Evolutionary conservation across 73 alveolate species (phyloP), one percentile per base, ranked within the genome.

Genomic region (Halteria grandinella): DNA sequence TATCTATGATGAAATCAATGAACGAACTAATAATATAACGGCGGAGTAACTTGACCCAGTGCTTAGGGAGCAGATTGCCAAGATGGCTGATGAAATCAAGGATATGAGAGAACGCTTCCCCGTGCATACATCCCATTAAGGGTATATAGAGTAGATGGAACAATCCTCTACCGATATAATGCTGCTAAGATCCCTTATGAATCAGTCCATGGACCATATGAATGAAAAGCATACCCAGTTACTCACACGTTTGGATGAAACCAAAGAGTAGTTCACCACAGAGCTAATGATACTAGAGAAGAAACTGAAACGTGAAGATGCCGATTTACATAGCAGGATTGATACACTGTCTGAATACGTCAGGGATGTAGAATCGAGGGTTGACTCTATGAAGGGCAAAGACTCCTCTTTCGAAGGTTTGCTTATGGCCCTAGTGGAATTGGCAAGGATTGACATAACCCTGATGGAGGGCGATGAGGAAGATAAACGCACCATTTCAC

Each of bases 401-500:
- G 80, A 66, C 36, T 37, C 43, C 43, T 66, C 18, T 33, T 66
- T 45, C 28, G 60, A 66, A 53, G 47, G 47, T 27, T 32, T 66
- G 2, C 47, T 63, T 28, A 21, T 66, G 1, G 21, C 63, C 15
- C 51, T 66, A 18, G 47, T 66, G 18, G 66, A 66, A 11, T 54
- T 66, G 12, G 63, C 69, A 7, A 66, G 47, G 17, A 51, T 66
- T 6, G 80, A 66, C 21, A 66, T 25, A 45, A 66, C 66, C 6
- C 36, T 66, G 29, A 41, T 66, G 66, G 1, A 18, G 10, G 63
- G 69, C 18, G 80, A 66, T 66, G 80, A 66, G 47, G 29, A 21
- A 5, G 80, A 66, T 33, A 66, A 66, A 27, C 43, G 45, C 25
- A 45, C 80, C 2, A 66, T 66, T 6, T 66, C 80, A 17, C 29